Evolutionary conservation across 1,284 basidiomycete species (phyloP), one percentile per base, ranked within the genome.

Genomic region (Cutaneotrichosporon curvatum): DNA sequence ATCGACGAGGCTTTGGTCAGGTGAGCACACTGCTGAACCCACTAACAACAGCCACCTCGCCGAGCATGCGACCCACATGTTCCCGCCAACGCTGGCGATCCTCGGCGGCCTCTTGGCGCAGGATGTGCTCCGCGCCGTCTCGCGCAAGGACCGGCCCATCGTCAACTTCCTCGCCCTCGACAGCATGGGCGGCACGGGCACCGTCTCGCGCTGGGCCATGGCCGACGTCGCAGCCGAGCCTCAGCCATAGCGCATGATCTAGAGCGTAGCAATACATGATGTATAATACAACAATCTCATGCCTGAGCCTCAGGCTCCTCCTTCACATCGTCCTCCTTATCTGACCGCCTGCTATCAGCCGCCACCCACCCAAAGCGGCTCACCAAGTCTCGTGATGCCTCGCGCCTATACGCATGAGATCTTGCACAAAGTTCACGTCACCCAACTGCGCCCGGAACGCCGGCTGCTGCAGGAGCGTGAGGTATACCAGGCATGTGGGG

Each of bases 91-190:
- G 4, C 84, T 90, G 65, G 91, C 91, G 1, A 84, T 98, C 23
- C 76, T 98, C 37, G 94, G 95, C 23, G 95, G 95, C 14, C 79
- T 97, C 68, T 73, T 97, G 14, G 91, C 84, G 2, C 95, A 98
- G 71, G 94, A 97, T 67, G 84, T 97, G 43, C 76, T 99, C 37
- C 94, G 96, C 68, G 82, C 87, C 0, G 75, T 98, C 31, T 87
- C 85, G 35, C 87, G 84, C 45, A 83, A 89, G 45, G 92, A 97
- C 62, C 81, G 84, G 37, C 94, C 94, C 1, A 83, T 96, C 51
- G 83, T 85, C 43, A 97, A 98, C 68, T 84, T 96, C 61, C 83
- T 94, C 58, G 77, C 82, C n/a, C 84, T 94, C 66, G 87, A 89
- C 23, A 81, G 76, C 58, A 84, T 82, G 18, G 85, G 84, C 42